A percentile compares a stretch with the other conserved stretches of the same genome.
Evolutionary conservation across 73 alveolate genomes (phyloP).

Genomic region (Diophrys appendiculata): DNA sequence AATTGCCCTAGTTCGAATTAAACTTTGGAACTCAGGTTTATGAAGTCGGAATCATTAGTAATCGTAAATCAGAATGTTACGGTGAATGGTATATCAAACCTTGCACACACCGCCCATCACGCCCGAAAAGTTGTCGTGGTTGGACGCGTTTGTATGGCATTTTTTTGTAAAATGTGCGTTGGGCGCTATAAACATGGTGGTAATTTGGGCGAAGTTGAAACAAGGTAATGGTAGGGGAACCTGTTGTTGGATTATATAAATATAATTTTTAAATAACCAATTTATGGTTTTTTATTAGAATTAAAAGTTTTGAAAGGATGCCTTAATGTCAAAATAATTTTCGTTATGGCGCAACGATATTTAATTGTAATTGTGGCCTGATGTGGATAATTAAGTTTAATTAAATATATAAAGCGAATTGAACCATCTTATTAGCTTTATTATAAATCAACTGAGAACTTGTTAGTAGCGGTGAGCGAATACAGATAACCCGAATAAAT

Average conservation of each 20-base stretch:
- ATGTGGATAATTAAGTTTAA: conserved; percentile 2
- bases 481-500: not conserved
- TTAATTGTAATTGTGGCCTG: not conserved
- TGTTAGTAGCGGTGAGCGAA: conserved; percentile 52
- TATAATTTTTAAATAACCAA: not conserved
- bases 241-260: conserved; percentile 35
- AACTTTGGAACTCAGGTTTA: conserved; percentile 46
- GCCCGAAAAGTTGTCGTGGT: conserved; percentile 30
- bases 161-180: not conserved
- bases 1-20: conserved; percentile 46
- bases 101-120: conserved; percentile 75
- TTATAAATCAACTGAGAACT: conserved; percentile 20
- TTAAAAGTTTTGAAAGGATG: conserved; percentile 16
- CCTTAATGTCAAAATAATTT: conserved; percentile 1
- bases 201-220: conserved; percentile 65
- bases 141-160: conserved; percentile 5
- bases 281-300: not conserved
- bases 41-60: conserved; percentile 61
- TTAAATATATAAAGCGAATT: conserved; percentile 18
- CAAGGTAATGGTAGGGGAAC: conserved; percentile 65
- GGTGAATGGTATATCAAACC: conserved; percentile 44
- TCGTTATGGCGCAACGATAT: conserved; percentile 9
- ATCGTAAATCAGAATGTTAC: conserved; percentile 52
- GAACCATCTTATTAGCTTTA: conserved; percentile 37
- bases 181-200: conserved; percentile 2